A percentile compares a stretch with the other conserved stretches of the same genome.
Evolutionary conservation across 495 filamentous ascomycete species (phyloP).

Genomic region (Cercophora samala): DNA sequence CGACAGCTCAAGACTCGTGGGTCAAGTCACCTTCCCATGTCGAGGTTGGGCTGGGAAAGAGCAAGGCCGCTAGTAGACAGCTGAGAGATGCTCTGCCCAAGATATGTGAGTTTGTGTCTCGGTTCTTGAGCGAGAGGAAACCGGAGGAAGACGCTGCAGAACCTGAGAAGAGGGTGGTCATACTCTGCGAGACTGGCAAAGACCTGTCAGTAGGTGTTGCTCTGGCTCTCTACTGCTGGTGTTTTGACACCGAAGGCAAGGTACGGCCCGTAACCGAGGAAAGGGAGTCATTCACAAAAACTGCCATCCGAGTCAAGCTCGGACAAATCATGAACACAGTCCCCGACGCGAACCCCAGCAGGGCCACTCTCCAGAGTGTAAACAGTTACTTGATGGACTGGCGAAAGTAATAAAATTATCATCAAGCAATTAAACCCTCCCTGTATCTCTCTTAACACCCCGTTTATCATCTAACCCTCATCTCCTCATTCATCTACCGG

Average conservation of each 20-base stretch:
- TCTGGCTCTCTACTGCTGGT: slow-evolving; percentile 46
- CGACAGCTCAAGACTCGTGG: slow-evolving; percentile 35
- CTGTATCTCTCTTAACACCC: neutral
- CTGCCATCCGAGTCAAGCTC: slow-evolving; percentile 69
- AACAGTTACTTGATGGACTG: slow-evolving; percentile 80
- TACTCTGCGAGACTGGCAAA: slow-evolving; percentile 42
- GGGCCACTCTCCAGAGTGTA: slow-evolving; percentile 78
- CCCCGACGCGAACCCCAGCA: slow-evolving; percentile 72
- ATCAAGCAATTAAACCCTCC: neutral
- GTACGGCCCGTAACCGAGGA: slow-evolving; percentile 17
- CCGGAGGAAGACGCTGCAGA: neutral
- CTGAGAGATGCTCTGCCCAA: slow-evolving; percentile 61
- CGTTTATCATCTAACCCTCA: slow-evolving; percentile 3
- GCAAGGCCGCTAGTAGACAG: slow-evolving; percentile 72
- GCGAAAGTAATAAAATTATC: slow-evolving; percentile 26
- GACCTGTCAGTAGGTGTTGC: slow-evolving; percentile 48
- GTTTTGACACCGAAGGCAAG: slow-evolving; percentile 37
- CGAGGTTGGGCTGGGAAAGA: slow-evolving; percentile 60
- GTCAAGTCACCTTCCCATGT: slow-evolving; percentile 42
- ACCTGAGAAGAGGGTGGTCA: slow-evolving; percentile 28
- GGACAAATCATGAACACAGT: slow-evolving; percentile 72
- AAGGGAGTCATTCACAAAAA: slow-evolving; percentile 58
- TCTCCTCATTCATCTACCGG: neutral
- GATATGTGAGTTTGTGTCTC: slow-evolving; percentile 49
- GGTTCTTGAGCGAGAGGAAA: slow-evolving; percentile 22